A percentile compares a stretch with the other conserved stretches of the same genome.
These are phyloP conservation scores for Glycine soja DNA, from an alignment of 306 rosid species.

Conservation along the genomic window DNA sequence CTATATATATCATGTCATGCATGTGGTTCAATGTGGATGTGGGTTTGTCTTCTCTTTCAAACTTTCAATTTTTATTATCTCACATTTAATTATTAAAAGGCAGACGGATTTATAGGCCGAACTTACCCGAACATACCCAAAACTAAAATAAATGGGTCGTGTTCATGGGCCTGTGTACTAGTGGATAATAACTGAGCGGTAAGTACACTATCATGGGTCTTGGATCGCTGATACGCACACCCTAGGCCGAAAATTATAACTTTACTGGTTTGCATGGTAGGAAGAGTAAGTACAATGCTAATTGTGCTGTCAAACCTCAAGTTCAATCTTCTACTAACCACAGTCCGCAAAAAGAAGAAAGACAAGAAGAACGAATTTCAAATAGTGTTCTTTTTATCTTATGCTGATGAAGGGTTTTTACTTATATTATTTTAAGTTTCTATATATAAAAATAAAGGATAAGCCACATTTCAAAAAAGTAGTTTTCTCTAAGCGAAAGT, in stretches of 20 bases:
- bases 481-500: too few relatives aligned
- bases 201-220: constrained; percentile 1
- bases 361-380: not conserved
- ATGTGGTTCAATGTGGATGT: not conserved
- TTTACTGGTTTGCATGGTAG: not conserved
- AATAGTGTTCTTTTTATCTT: not conserved
- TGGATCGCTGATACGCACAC: not conserved
- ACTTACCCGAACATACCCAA: constrained; percentile 6
- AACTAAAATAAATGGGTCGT: constrained; percentile 3
- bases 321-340: not conserved
- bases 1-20: too few relatives aligned
- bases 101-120: not conserved
- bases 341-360: not conserved
- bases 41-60: constrained; percentile 18
- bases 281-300: not conserved
- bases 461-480: too few relatives aligned
- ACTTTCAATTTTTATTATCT: not conserved
- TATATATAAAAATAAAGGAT: too few relatives aligned
- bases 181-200: not conserved
- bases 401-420: too few relatives aligned
- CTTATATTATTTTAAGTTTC: too few relatives aligned
- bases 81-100: constrained; percentile 1
- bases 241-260: not conserved
- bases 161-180: not conserved
- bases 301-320: too few relatives aligned